Evolutionary conservation across 306 rosid species (phyloP).

Genomic region (Oxytropis ochrocephala): DNA sequence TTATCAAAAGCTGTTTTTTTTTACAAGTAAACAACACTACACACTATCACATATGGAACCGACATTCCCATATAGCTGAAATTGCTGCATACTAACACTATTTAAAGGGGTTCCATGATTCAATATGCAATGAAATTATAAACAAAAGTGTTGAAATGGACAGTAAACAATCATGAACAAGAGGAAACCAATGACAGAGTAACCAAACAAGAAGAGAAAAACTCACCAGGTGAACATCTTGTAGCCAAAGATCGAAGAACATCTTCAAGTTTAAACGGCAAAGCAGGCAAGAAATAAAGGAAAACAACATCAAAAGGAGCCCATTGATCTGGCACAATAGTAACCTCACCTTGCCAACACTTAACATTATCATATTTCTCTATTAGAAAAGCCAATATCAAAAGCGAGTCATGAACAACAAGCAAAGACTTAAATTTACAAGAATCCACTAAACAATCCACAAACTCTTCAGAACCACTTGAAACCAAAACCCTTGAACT

Average conservation of each 20-base stretch:
- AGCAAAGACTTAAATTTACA: conserved; percentile 38
- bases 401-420: conserved; percentile 70
- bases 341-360: conserved; percentile 94
- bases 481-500: conserved; percentile 67
- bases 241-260: conserved; percentile 52
- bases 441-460: conserved; percentile 48
- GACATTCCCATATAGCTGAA: too few species aligned
- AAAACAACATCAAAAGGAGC: conserved; percentile 65
- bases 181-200: background rate
- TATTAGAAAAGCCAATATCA: conserved; percentile 54
- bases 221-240: conserved; percentile 50
- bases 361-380: conserved; percentile 73
- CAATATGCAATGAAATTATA: background rate
- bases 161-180: background rate
- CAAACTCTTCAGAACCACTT: conserved; percentile 66
- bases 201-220: background rate
- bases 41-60: too few species aligned
- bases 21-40: too few species aligned
- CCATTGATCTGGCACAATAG: conserved; percentile 69
- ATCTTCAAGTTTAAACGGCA: conserved; percentile 52
- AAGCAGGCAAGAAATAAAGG: conserved; percentile 80
- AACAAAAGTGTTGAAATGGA: too few species aligned
- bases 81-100: too few species aligned
- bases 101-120: background rate
- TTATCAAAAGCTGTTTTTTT: too few species aligned